Conservation (phyloP, 371 early-diverging fungal genomes). For the Basidiobolus meristosporus region DNA sequence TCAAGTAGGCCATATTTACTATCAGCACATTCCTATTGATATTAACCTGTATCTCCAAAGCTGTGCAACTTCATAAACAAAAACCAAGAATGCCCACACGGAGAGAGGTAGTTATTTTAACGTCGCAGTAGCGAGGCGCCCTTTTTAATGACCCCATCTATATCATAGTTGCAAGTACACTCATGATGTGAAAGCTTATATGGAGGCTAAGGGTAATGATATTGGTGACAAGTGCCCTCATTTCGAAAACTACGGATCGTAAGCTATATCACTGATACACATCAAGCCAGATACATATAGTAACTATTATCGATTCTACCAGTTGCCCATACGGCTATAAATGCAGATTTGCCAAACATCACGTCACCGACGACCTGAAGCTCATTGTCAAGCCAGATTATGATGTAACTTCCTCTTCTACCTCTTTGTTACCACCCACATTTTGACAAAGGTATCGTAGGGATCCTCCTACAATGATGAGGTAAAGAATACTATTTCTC, state of each 20-base stretch:
- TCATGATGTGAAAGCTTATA: constrained; percentile 41
- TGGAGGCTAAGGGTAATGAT: constrained; percentile 45
- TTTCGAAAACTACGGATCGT: constrained; percentile 54
- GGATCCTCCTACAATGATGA: background rate
- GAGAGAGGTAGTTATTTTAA: constrained; percentile 14
- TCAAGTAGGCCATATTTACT: background rate
- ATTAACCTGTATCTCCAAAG: constrained; percentile 4
- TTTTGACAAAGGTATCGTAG: background rate
- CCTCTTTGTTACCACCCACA: background rate
- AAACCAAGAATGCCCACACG: constrained; percentile 26
- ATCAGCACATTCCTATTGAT: background rate
- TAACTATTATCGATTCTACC: background rate
- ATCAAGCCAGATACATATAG: background rate
- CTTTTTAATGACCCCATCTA: background rate
- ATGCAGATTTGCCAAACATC: constrained; percentile 59
- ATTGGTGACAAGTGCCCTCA: constrained; percentile 49
- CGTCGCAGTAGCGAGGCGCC: background rate
- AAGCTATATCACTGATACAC: constrained; percentile 9
- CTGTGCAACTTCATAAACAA: constrained; percentile 25
- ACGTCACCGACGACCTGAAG: constrained; percentile 28
- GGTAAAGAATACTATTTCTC: background rate
- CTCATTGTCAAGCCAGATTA: constrained; percentile 23
- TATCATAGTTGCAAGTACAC: constrained; percentile 28
- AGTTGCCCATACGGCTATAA: constrained; percentile 45
- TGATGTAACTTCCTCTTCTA: constrained; percentile 9